Percentiles rank a stretch among this genome's conserved stretches.
Conservation (phyloP, 208 protist species). For the Wallacemonas sp. region DNA sequence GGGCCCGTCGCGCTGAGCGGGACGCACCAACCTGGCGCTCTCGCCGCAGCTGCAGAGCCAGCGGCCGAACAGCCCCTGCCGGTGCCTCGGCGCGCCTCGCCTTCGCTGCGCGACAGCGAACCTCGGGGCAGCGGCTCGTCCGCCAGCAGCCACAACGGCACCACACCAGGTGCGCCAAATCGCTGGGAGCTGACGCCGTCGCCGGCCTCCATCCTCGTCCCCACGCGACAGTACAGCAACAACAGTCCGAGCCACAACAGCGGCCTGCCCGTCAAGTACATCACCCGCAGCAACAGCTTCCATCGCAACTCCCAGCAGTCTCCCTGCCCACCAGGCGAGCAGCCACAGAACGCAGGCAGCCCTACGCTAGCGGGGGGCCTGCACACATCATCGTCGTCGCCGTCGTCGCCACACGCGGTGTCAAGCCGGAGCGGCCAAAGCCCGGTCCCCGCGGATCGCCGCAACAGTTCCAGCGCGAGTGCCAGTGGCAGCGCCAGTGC, state of each 20-base stretch:
- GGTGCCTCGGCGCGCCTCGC: no score
- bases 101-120: constrained; percentile 10
- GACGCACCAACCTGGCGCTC: background rate
- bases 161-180: background rate
- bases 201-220: constrained; percentile 10
- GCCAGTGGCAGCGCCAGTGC: no score
- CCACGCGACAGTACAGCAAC: constrained; percentile 7
- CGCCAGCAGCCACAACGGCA: background rate
- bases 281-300: constrained; percentile 16
- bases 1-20: background rate
- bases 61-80: background rate
- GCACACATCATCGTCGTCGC: no score
- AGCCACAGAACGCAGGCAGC: no score
- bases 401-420: background rate
- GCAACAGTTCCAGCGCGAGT: background rate
- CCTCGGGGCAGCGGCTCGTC: no score
- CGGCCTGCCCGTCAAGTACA: constrained; percentile 9
- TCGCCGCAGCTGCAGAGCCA: background rate
- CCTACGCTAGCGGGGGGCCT: no score
- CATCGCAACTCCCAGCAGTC: constrained; percentile 1
- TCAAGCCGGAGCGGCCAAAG: background rate
- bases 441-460: background rate
- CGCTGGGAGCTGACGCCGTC: background rate
- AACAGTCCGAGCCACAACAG: constrained; percentile 9
- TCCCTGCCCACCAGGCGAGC: no score